Conservation (phyloP, 2,329 filamentous ascomycete genomes). For the Sphaerulina vaccinii region DNA sequence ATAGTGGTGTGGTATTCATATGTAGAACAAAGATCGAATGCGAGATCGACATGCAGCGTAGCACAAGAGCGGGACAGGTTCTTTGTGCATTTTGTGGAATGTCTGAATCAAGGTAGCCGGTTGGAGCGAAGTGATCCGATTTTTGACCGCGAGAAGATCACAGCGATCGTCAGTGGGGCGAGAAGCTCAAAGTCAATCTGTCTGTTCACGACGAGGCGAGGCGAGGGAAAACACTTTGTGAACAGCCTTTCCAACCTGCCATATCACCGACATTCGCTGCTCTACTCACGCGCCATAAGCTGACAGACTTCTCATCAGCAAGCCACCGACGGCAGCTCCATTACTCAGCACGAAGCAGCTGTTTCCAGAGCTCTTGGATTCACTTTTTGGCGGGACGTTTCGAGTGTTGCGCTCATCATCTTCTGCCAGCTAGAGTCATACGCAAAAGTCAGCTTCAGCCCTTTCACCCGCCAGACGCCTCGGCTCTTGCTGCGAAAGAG, state of each 20-base stretch:
- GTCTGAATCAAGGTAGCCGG: background rate
- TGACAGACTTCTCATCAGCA: background rate
- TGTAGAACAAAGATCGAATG: too few relatives aligned
- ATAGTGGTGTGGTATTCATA: too few relatives aligned
- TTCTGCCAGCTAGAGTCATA: too few relatives aligned
- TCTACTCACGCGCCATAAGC: background rate
- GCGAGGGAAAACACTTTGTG: background rate
- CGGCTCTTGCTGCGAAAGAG: background rate
- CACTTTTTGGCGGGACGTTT: constrained; percentile 1
- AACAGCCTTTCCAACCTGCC: background rate
- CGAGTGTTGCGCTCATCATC: too few relatives aligned
- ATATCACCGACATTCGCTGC: background rate
- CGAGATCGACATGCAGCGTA: too few relatives aligned
- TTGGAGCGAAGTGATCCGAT: background rate
- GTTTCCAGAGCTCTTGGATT: background rate
- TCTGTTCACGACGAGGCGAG: background rate
- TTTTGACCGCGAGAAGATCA: background rate
- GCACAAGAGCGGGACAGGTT: too few relatives aligned
- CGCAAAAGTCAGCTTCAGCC: background rate
- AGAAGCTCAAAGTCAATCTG: background rate
- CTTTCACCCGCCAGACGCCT: background rate
- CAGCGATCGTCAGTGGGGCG: background rate
- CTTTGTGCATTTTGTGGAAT: background rate
- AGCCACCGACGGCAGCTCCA: background rate
- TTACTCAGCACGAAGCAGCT: background rate